These are phyloP conservation scores for Chlorella ohadii DNA, from an alignment of 139 green algal genomes.

Conservation along the genomic window DNA sequence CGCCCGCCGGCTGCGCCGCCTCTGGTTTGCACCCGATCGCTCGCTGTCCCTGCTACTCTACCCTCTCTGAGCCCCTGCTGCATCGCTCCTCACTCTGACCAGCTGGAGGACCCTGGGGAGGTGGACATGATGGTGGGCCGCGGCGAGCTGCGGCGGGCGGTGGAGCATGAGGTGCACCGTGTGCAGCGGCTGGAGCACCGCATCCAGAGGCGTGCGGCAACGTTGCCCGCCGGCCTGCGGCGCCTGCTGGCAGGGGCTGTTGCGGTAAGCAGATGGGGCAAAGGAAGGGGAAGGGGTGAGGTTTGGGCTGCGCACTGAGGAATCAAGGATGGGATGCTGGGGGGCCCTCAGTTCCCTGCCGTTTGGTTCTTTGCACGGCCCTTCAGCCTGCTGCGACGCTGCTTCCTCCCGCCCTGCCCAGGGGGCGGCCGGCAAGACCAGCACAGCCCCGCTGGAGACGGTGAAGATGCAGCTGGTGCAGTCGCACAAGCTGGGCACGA, in stretches of 20 bases:
- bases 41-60: too few relatives aligned
- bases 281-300: too few relatives aligned
- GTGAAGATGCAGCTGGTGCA: constrained; percentile 50
- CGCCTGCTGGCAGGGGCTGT: constrained; percentile 33
- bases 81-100: neutral
- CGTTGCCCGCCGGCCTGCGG: constrained; percentile 24
- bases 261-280: constrained; percentile 24
- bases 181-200: constrained; percentile 19
- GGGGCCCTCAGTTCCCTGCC: too few relatives aligned
- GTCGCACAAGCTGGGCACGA: neutral
- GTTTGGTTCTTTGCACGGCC: too few relatives aligned
- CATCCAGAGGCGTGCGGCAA: neutral
- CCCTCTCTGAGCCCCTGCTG: too few relatives aligned
- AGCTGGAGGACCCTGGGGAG: neutral
- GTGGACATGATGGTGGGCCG: constrained; percentile 4
- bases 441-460: constrained; percentile 51
- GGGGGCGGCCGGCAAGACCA: constrained; percentile 36
- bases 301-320: too few relatives aligned
- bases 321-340: too few relatives aligned
- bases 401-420: neutral
- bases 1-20: neutral
- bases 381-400: too few relatives aligned
- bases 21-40: too few relatives aligned
- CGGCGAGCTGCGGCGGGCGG: neutral
- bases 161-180: constrained; percentile 1